phyloP scores from a whole-genome alignment of 306 rosid genomes.

The Calophaca sinica region DNA sequence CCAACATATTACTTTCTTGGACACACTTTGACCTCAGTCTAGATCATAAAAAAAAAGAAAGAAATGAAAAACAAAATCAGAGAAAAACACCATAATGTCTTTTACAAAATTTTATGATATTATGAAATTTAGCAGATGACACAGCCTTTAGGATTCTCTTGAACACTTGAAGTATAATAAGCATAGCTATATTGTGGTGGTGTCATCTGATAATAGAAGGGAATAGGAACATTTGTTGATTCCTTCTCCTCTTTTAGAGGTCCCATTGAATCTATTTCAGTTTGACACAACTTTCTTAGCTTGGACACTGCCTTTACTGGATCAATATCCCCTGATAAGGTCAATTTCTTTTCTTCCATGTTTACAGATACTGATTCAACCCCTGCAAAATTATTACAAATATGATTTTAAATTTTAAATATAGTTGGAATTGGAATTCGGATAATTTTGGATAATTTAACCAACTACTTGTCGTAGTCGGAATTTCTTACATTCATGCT shows the following conservation, averaged over 20 bases:
- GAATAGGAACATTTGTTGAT: slow-evolving; percentile 17
- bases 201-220: slow-evolving; percentile 18
- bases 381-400: not conserved
- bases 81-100: not conserved
- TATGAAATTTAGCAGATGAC: not conserved
- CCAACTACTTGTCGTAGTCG: too few relatives aligned
- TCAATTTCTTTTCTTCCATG: slow-evolving; percentile 1
- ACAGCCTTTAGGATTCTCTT: slow-evolving; percentile 38
- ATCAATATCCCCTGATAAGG: not conserved
- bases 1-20: too few relatives aligned
- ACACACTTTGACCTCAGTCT: too few relatives aligned
- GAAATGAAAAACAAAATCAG: too few relatives aligned
- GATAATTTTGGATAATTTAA: too few relatives aligned
- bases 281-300: not conserved
- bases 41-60: too few relatives aligned
- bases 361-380: slow-evolving; percentile 16
- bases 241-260: slow-evolving; percentile 57
- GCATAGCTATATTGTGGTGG: not conserved
- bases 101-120: not conserved
- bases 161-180: slow-evolving; percentile 7
- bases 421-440: too few relatives aligned
- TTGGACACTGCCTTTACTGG: not conserved
- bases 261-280: slow-evolving; percentile 67
- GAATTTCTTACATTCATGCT: too few relatives aligned
- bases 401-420: too few relatives aligned